A percentile compares a stretch with the other conserved stretches of the same genome.
phyloP scores from a whole-genome alignment of 1,139 yeast species.

The Nakaseomyces glabratus region DNA sequence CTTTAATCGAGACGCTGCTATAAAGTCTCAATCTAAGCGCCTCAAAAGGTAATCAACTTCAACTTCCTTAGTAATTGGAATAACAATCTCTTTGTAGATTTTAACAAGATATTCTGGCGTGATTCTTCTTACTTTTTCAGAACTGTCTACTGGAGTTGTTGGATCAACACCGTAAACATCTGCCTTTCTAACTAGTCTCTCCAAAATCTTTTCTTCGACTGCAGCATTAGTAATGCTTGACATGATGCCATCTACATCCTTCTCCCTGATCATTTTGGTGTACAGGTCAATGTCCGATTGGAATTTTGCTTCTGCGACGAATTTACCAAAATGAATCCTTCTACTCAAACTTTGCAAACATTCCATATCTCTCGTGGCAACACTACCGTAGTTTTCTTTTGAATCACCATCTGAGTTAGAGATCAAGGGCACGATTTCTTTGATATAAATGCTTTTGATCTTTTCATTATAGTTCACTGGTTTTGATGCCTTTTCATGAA shows the following conservation, averaged over 20 bases:
- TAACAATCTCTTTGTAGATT: conserved; percentile 78
- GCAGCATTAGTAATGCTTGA: conserved; percentile 75
- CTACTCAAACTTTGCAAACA: conserved; percentile 84
- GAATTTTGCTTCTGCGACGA: conserved; percentile 93
- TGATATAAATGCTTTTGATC: conserved; percentile 58
- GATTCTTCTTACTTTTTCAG: conserved; percentile 64
- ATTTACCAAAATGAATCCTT: conserved; percentile 92
- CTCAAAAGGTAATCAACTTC: conserved; percentile 85
- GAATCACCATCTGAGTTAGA: conserved; percentile 68
- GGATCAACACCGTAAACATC: conserved; percentile 87
- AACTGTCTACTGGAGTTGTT: conserved; percentile 35
- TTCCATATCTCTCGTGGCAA: conserved; percentile 76
- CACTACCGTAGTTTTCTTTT: conserved; percentile 78
- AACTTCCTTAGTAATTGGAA: conserved; percentile 89
- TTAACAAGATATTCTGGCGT: conserved; percentile 72
- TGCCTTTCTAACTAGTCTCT: conserved; percentile 70
- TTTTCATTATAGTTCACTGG: conserved; percentile 59
- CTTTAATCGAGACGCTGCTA: too few species aligned
- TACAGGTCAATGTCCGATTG: conserved; percentile 57
- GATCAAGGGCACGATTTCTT: conserved; percentile 63
- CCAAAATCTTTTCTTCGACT: conserved; percentile 77
- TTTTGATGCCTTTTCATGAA: conserved; percentile 66
- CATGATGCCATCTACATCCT: conserved; percentile 66
- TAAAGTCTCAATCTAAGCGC: conserved; percentile 58
- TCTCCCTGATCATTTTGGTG: conserved; percentile 52